phyloP scores from a whole-genome alignment of 2,329 filamentous ascomycete genomes.

The Hyphodiscus sp. region DNA sequence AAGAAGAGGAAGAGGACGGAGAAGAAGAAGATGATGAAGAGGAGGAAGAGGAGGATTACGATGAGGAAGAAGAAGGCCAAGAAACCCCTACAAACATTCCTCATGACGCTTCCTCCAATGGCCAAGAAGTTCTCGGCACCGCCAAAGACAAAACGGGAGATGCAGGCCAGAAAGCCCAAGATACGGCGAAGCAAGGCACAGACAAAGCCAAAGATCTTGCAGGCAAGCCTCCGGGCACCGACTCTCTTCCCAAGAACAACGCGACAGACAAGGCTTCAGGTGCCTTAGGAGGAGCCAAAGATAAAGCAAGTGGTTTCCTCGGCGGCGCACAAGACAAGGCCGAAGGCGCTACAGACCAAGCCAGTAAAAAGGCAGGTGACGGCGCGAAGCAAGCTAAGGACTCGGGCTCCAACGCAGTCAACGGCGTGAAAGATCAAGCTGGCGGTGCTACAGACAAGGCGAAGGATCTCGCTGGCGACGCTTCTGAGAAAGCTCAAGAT shows the following conservation, averaged over 20 bases:
- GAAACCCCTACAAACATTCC: conserved; percentile 2
- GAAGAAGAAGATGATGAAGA: background rate
- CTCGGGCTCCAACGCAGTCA: conserved; percentile 1
- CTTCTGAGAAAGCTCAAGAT: background rate
- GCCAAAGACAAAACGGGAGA: conserved; percentile 5
- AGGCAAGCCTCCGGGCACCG: conserved; percentile 1
- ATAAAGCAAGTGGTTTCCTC: no score
- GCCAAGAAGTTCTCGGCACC: background rate
- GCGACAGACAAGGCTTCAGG: no score
- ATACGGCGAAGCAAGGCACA: conserved; percentile 1
- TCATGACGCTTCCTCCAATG: conserved; percentile 1
- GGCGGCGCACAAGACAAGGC: no score
- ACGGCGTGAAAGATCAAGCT: conserved; percentile 3
- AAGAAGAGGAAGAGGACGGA: background rate
- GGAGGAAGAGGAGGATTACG: conserved; percentile 3
- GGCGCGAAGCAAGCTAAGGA: background rate
- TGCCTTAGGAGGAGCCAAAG: no score
- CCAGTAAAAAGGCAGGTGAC: no score
- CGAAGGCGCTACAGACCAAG: no score
- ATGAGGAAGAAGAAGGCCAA: conserved; percentile 7
- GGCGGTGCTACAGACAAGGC: background rate
- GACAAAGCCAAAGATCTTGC: conserved; percentile 8
- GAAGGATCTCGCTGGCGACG: background rate
- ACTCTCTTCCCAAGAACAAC: background rate
- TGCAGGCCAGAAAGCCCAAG: background rate